phyloP scores from a whole-genome alignment of 306 rosid species.

The Neltuma alba region DNA sequence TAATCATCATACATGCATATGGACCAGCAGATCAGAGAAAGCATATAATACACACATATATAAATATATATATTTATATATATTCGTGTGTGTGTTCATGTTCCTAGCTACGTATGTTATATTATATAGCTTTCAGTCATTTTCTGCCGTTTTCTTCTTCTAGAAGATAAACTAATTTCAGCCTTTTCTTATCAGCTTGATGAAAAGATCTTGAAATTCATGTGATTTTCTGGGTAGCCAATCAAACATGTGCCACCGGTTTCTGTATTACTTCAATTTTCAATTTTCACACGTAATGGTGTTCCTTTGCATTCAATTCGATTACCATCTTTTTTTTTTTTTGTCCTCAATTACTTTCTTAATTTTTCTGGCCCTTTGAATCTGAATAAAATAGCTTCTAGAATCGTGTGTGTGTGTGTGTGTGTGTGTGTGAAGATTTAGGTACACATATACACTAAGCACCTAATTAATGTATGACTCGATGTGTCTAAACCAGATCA shows the following conservation, averaged over 20 bases:
- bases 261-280: background rate
- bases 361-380: background rate
- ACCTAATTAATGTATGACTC: too few relatives aligned
- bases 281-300: slow-evolving; percentile 10
- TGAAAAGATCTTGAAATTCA: slow-evolving; percentile 3
- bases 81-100: too few relatives aligned
- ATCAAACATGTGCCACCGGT: background rate
- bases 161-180: background rate
- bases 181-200: slow-evolving; percentile 23
- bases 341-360: too few relatives aligned
- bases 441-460: background rate
- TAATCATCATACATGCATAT: background rate
- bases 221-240: slow-evolving; percentile 18
- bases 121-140: background rate
- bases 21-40: too few relatives aligned
- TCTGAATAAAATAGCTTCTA: background rate
- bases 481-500: background rate
- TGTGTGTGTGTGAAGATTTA: background rate
- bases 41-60: too few relatives aligned
- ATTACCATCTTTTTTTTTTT: background rate
- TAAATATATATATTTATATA: too few relatives aligned
- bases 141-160: background rate
- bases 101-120: too few relatives aligned
- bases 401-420: too few relatives aligned
- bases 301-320: background rate